Evolutionary conservation across 2,329 filamentous ascomycete genomes (phyloP), one percentile per base, ranked within the genome.

Genomic region (Xylaria sp.): DNA sequence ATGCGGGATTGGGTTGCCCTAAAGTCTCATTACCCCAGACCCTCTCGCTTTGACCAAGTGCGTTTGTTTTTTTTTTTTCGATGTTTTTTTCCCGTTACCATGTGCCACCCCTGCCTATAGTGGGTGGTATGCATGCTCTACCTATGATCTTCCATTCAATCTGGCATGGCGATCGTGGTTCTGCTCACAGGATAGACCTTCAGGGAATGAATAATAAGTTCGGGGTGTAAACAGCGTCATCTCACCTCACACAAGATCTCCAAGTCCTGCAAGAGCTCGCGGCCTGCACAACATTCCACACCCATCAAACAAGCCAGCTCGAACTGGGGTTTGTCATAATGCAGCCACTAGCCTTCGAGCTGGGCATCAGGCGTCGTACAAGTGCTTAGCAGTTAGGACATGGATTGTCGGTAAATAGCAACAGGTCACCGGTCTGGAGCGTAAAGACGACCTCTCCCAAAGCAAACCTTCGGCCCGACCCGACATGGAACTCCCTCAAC

Each of bases 191-290:
- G 42, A 65, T 51, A 66, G 50, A 49, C 50, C 39, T 45, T 60
- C 55, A 42, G 36, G 60, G 33, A 50, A 57, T n/a, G 44, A 49
- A 57, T 6, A 53, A 55, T 51, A 22, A 20, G 67, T 65, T 72
- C 69, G 74, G 71, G 68, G 71, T 68, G 72, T 74, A 72, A 67
- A 68, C 76, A 76, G 75, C 80, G 79, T 83, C 77, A 73, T 79
- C 79, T 84, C 82, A 84, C 80, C 80, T 84, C 76, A 73, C 78
- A 85, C 83, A 82, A 83, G 82, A 85, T 85, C 83, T 83, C 73
- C 71, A 72, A 77, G 76, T 75, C 69, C 73, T 75, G 75, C 76
- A 73, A 73, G 74, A 66, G 63, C 72, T 68, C 75, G 75, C 74
- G 77, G 74, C 73, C 75, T 76, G 74, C 75, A 71, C 73, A 72